Evolutionary conservation across 2,329 filamentous ascomycete genomes (phyloP).

Genomic region (Aspergillus novoparasiticus): DNA sequence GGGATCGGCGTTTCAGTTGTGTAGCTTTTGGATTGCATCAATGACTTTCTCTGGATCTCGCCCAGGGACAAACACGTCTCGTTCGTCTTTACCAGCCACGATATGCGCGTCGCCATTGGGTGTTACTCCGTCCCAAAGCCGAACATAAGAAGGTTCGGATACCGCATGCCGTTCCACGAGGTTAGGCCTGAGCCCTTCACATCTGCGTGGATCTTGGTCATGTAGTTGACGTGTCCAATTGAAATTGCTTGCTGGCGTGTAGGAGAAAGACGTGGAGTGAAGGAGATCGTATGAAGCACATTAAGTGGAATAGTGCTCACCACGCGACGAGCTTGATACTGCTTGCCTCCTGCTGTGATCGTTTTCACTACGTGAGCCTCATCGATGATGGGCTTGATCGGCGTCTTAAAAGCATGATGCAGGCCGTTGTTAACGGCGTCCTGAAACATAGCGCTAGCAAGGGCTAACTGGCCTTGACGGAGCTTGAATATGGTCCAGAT

Average conservation of each 20-base stretch:
- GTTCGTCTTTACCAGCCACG: conserved; percentile 4
- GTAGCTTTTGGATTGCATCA: neutral
- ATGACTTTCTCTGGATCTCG: neutral
- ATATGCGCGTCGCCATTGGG: conserved; percentile 4
- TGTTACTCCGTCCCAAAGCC: conserved; percentile 3
- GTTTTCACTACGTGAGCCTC: too few species aligned
- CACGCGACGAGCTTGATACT: conserved; percentile 13
- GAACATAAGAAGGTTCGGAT: conserved; percentile 1
- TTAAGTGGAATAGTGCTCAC: conserved; percentile 31
- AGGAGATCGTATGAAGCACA: neutral
- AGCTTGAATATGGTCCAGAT: too few species aligned
- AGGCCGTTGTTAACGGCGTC: too few species aligned
- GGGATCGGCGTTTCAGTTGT: conserved; percentile 7
- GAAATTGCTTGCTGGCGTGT: conserved; percentile 25
- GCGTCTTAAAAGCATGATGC: too few species aligned
- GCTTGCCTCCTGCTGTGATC: too few species aligned
- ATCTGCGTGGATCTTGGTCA: conserved; percentile 26
- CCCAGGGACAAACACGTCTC: neutral
- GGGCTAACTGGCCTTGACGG: too few species aligned
- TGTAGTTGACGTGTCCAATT: conserved; percentile 16
- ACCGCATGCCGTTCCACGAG: conserved; percentile 6
- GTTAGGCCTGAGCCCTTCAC: conserved; percentile 8
- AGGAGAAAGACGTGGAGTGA: neutral
- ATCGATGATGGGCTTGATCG: too few species aligned
- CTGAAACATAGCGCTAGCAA: too few species aligned